phyloP scores from a whole-genome alignment of 441 rosid genomes.

The Populus tomentosa region DNA sequence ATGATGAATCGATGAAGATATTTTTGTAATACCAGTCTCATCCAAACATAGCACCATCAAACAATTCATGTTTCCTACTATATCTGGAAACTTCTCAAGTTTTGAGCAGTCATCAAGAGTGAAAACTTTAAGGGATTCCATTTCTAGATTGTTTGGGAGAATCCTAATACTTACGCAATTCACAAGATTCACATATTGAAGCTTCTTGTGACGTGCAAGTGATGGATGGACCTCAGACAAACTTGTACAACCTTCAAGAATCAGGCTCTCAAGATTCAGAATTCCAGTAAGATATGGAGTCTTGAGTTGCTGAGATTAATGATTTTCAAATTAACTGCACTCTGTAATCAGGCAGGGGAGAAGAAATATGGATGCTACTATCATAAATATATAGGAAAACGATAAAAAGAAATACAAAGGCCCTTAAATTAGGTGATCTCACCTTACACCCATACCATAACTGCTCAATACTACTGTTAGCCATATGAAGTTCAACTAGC shows the following conservation, averaged over 20 bases:
- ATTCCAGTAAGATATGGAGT: background rate
- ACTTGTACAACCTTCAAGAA: background rate
- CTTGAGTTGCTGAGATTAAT: slow-evolving; percentile 8
- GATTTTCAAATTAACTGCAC: background rate
- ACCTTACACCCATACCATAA: no score
- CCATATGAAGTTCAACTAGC: no score
- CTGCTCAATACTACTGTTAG: no score
- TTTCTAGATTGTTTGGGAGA: background rate
- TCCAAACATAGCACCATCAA: slow-evolving; percentile 13
- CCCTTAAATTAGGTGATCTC: no score
- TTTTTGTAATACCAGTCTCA: slow-evolving; percentile 5
- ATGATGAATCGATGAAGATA: slow-evolving; percentile 3
- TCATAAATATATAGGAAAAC: no score
- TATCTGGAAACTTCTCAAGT: background rate
- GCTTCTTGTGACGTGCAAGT: slow-evolving; percentile 20
- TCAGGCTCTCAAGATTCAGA: background rate
- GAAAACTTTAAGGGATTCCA: slow-evolving; percentile 6
- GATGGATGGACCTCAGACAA: background rate
- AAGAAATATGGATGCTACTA: no score
- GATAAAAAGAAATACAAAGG: no score
- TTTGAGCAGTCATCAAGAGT: slow-evolving; percentile 10
- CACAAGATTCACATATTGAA: slow-evolving; percentile 3
- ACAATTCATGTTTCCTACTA: slow-evolving; percentile 23
- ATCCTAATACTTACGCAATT: background rate
- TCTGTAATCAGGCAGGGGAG: background rate